phyloP scores from a whole-genome alignment of 305 asterid genomes.

The Petunia hybrid region DNA sequence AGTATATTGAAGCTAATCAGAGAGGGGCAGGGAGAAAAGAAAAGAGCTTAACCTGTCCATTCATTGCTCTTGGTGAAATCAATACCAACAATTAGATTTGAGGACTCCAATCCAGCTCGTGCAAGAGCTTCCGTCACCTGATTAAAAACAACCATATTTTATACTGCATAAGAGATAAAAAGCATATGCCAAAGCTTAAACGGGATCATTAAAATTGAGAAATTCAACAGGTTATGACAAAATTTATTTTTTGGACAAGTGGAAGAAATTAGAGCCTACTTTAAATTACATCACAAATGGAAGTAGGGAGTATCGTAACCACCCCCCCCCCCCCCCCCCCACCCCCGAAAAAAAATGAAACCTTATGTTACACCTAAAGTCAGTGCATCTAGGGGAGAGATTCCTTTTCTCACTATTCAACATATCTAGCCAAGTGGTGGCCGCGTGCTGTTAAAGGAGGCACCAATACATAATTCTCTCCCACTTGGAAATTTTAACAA shows the following conservation, averaged over 20 bases:
- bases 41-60: constrained; percentile 76
- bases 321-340: neutral
- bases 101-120: constrained; percentile 92
- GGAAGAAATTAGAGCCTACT: neutral
- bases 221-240: neutral
- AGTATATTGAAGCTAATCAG: neutral
- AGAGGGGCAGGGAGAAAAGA: neutral
- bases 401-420: neutral
- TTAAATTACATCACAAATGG: neutral
- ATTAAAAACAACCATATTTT: neutral
- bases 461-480: neutral
- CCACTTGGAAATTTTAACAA: neutral
- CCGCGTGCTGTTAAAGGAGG: neutral
- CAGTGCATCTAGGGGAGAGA: neutral
- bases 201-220: constrained; percentile 27
- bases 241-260: neutral
- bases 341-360: neutral
- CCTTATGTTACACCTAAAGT: neutral
- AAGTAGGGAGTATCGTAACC: neutral
- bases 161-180: constrained; percentile 18
- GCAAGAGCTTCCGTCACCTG: constrained; percentile 93
- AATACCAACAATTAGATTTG: constrained; percentile 93
- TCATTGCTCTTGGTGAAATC: constrained; percentile 98
- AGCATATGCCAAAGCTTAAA: constrained; percentile 11
- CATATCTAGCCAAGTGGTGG: neutral